Percentiles rank a stretch among this genome's conserved stretches.
Conservation (phyloP, 2,329 filamentous ascomycete species). For the Pseudopyricularia cyperi region DNA sequence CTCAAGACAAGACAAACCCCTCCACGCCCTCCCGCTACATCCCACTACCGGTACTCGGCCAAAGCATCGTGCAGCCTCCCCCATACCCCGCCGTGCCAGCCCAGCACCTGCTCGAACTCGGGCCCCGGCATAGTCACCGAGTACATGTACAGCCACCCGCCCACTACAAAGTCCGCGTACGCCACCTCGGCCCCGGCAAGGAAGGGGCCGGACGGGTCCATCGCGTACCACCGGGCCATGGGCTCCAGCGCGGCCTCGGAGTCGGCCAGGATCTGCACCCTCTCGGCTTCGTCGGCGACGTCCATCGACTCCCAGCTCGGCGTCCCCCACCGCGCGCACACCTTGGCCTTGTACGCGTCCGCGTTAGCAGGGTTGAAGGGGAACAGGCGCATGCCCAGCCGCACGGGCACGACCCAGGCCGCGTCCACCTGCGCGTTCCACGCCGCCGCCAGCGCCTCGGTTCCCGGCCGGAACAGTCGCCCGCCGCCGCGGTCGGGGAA, state of each 20-base stretch:
- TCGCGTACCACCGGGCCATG: background rate
- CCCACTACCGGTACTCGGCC: conserved; percentile 12
- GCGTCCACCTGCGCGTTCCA: conserved; percentile 45
- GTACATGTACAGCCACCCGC: conserved; percentile 39
- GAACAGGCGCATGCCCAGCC: conserved; percentile 25
- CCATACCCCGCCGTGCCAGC: conserved; percentile 38
- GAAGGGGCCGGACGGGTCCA: conserved; percentile 29
- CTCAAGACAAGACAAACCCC: background rate
- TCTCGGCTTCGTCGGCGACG: conserved; percentile 8
- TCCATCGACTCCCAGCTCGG: conserved; percentile 29
- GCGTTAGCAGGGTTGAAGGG: conserved; percentile 37
- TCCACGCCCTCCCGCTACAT: too few relatives aligned
- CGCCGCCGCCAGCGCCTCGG: conserved; percentile 25
- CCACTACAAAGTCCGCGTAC: conserved; percentile 45
- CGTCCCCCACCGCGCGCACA: conserved; percentile 31
- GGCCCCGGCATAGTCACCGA: conserved; percentile 20
- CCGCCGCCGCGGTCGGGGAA: conserved; percentile 32
- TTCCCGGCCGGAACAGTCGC: conserved; percentile 32
- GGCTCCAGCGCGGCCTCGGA: background rate
- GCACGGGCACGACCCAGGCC: conserved; percentile 32
- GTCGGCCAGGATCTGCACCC: background rate
- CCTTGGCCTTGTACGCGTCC: conserved; percentile 29
- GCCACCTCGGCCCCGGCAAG: conserved; percentile 27
- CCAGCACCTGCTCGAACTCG: conserved; percentile 32
- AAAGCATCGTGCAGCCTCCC: conserved; percentile 33